Evolutionary conservation across 2,329 filamentous ascomycete species (phyloP), one percentile per base, ranked within the genome.

Genomic region (Colletotrichum orbiculare): DNA sequence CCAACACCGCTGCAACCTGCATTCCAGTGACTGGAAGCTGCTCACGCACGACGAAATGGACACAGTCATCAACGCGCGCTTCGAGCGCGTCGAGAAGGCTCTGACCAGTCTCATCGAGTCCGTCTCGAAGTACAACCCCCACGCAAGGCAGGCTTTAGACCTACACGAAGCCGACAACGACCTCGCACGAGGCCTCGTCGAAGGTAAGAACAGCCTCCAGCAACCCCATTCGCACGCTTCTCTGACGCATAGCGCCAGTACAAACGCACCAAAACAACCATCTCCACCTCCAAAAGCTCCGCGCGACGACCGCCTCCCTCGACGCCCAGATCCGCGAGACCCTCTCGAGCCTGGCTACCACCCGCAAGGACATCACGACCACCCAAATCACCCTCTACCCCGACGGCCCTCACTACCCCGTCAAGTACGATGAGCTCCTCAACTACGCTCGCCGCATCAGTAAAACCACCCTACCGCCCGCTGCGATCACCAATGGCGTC

Each of bases 111-210:
- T 96, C 39, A 89, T 94, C 70, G 91, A 94, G 74, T 94, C 92
- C 0, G 91, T 96, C 67, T 85, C 91, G 6, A 91, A 93, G 69
- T 95, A 94, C 78, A 93, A 94, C 72, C 92, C 93, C 0, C 92
- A 90, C 7, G 81, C 86, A 5, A 77, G 83, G 41, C 87, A 89
- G 34, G 91, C 90, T 6, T 81, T 86, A 61, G 90, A 94, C 68
- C 87, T 96, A 9, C 81, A 91, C 15, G 81, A 83, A 8, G 92
- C 92, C 33, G 91, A 96, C 73, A 81, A 84, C 46, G 87, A 90
- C 65, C 84, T 96, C 48, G 85, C 82, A 70, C 80, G 83, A 68
- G 88, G 90, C 5, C 81, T 96, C 3, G 84, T 89, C 70, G 82
- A 90, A 75, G 80, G 91, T 92, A 80, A 48, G 52, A n/a, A 10